A percentile compares a stretch with the other conserved stretches of the same genome.
Evolutionary conservation across 1,139 yeast genomes (phyloP).

Genomic region (Yamadazyma mexicana): DNA sequence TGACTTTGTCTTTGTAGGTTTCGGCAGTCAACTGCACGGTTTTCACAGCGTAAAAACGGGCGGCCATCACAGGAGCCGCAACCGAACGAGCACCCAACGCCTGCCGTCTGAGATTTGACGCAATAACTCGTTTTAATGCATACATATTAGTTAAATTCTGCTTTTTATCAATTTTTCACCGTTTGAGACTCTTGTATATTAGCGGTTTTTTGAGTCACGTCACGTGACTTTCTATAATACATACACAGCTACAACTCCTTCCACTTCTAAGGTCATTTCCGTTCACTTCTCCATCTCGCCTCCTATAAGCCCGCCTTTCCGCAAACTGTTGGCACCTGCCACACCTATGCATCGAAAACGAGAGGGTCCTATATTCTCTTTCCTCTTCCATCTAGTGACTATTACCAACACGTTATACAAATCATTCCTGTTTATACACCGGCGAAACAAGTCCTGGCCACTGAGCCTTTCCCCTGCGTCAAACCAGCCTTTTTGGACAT

Average conservation of each 20-base stretch:
- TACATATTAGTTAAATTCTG: not conserved
- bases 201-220: not conserved
- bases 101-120: not conserved
- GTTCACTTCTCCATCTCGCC: not conserved
- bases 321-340: conserved; percentile 47
- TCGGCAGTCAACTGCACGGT: conserved; percentile 62
- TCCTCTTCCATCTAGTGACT: conserved; percentile 76
- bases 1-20: conserved; percentile 54
- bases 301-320: conserved; percentile 11
- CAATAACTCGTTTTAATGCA: conserved; percentile 4
- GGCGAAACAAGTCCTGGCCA: conserved; percentile 52
- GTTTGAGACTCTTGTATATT: not conserved
- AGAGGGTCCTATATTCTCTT: conserved; percentile 62
- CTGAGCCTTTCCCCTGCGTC: conserved; percentile 73
- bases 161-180: conserved; percentile 2
- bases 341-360: conserved; percentile 63
- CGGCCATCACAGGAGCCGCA: not conserved
- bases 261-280: too few relatives aligned
- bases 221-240: conserved; percentile 2
- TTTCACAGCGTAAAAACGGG: conserved; percentile 32
- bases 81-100: not conserved
- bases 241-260: not conserved
- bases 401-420: conserved; percentile 56
- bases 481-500: conserved; percentile 52
- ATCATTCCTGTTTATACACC: conserved; percentile 46